Conservation (phyloP, 352 stramenopile genomes). For the Plasmopara halstedii region DNA sequence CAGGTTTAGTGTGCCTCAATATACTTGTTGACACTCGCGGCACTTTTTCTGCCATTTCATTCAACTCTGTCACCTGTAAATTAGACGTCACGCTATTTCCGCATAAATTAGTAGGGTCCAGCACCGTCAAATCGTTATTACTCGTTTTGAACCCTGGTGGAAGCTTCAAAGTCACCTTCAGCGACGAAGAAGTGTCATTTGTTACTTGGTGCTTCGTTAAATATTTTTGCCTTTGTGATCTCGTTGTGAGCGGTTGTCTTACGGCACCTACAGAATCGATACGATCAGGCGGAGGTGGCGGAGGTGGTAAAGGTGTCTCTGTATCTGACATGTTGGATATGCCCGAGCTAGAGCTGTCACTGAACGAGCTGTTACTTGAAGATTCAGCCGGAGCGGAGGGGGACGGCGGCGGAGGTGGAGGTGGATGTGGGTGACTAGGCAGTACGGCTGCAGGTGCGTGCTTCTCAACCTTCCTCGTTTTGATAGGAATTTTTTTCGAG, state of each 20-base stretch:
- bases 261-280: conserved; percentile 2
- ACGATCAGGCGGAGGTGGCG: conserved; percentile 16
- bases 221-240: conserved; percentile 12
- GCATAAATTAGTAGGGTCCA: background rate
- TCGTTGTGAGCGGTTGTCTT: conserved; percentile 11
- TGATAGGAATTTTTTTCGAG: conserved; percentile 13
- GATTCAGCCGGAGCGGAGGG: conserved; percentile 17
- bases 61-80: conserved; percentile 36
- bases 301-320: conserved; percentile 22
- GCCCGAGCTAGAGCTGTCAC: conserved; percentile 48
- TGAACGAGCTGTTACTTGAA: conserved; percentile 44
- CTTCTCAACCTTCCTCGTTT: conserved; percentile 12
- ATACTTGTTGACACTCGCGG: conserved; percentile 15
- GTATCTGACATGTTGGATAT: conserved; percentile 38
- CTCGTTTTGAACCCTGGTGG: conserved; percentile 41
- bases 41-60: conserved; percentile 21
- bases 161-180: conserved; percentile 56
- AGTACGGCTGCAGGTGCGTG: conserved; percentile 2
- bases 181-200: conserved; percentile 26
- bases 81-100: conserved; percentile 28
- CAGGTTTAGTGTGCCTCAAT: conserved; percentile 15
- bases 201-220: conserved; percentile 23
- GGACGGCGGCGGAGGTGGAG: conserved; percentile 26
- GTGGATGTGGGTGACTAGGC: conserved; percentile 20
- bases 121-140: conserved; percentile 3